These are phyloP conservation scores for Penicillium brevicompactum DNA, from an alignment of 2,329 filamentous ascomycete genomes.

Conservation along the genomic window DNA sequence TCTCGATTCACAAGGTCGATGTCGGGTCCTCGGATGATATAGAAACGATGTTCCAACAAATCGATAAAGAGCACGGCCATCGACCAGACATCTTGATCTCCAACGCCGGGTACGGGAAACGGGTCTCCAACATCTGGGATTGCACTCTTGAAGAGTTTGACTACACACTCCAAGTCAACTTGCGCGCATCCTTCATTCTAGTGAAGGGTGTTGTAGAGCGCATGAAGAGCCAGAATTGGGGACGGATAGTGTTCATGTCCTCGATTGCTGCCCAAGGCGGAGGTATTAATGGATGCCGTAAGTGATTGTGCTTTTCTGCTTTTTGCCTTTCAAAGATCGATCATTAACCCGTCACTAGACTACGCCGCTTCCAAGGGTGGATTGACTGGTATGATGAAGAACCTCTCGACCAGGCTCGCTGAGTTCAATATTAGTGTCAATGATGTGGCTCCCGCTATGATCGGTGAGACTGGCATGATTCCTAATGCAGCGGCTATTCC, in stretches of 20 bases:
- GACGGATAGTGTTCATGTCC: constrained; percentile 65
- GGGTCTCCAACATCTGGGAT: constrained; percentile 59
- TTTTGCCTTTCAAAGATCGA: background rate
- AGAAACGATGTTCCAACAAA: constrained; percentile 56
- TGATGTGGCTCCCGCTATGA: constrained; percentile 70
- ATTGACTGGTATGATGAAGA: constrained; percentile 66
- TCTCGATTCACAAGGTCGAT: constrained; percentile 62
- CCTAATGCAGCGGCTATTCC: constrained; percentile 60
- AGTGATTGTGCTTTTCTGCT: constrained; percentile 12
- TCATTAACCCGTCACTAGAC: constrained; percentile 26
- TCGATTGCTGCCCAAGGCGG: constrained; percentile 65
- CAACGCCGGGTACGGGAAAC: constrained; percentile 68
- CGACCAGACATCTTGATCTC: constrained; percentile 65
- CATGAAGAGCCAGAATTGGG: constrained; percentile 64
- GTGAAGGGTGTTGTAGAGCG: constrained; percentile 61
- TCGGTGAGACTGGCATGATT: constrained; percentile 66
- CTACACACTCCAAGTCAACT: constrained; percentile 63
- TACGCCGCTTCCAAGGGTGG: constrained; percentile 65
- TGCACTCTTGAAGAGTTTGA: constrained; percentile 67
- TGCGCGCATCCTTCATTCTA: constrained; percentile 64
- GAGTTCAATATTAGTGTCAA: constrained; percentile 66
- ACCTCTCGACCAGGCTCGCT: constrained; percentile 61
- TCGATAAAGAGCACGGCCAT: constrained; percentile 55
- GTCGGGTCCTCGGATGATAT: constrained; percentile 58
- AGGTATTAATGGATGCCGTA: constrained; percentile 64